Evolutionary conservation across 345 rosid species (phyloP), one percentile per base, ranked within the genome.

Genomic region (Turnera subulata): DNA sequence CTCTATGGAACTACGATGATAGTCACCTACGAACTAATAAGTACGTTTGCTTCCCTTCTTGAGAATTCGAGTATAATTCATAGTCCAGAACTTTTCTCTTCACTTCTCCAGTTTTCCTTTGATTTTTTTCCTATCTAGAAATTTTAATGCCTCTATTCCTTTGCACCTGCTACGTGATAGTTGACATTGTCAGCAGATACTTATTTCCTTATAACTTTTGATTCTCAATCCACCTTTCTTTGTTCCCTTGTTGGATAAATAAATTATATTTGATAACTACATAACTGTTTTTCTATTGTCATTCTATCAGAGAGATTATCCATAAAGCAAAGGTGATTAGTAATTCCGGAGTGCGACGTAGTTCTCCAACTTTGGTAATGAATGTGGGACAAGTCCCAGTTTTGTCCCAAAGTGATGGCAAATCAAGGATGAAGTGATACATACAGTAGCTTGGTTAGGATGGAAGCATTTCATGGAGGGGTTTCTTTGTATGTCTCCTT

Each of bases 1-100:
- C 70, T 80, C 12, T 78, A 78, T 59, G 88, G 88, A 46, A 78
- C 91, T 14, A 78, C 91, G 43, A 82, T 82, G 88, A 82, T 80
- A 25, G 82, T 84, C 50, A 80, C 88, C 26, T 78, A 84, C 15
- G 91, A 84, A 74, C 65, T 82, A 61, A 80, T 73, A 66, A 84
- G 88, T 80, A 80, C 11, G 84, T 62, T 19, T 0, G 18, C 23
- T 25, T 68, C 50, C 23, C 40, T 47, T 18, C 15, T 10, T 18
- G 14, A n/a, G 18, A 18, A 25, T 35, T 25, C 16, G 46, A 42
- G 24, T 58, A 44, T 6, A 11, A 39, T 12, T 37, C 58, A 50
- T 33, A 48, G 40, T 37, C 40, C 13, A 13, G 40, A 7, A 7
- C 8, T 37, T 37, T 9, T 13, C 11, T 37, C 45, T 16, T 42